Conservation (phyloP, 2,329 filamentous ascomycete species). For the Sphaerulina musiva region DNA sequence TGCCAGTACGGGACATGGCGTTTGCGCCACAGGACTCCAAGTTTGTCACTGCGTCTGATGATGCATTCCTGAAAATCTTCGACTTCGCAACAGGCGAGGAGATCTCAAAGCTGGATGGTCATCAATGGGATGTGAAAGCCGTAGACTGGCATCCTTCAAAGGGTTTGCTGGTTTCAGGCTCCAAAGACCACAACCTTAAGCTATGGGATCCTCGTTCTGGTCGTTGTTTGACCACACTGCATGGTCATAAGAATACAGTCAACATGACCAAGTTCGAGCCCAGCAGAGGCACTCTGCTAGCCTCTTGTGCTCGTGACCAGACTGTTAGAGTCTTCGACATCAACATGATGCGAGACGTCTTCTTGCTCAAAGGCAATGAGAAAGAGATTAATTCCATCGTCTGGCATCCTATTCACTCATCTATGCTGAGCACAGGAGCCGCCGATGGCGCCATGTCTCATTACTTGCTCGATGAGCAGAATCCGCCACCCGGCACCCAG, state of each 20-base stretch:
- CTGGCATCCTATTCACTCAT: conserved; percentile 90
- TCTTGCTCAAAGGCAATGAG: conserved; percentile 85
- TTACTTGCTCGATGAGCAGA: conserved; percentile 93
- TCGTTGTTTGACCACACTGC: conserved; percentile 83
- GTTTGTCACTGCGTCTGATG: conserved; percentile 92
- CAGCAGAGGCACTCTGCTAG: conserved; percentile 74
- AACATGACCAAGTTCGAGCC: conserved; percentile 88
- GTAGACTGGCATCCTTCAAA: conserved; percentile 98
- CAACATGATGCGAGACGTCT: conserved; percentile 96
- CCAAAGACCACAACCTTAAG: conserved; percentile 95
- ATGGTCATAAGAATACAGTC: conserved; percentile 96
- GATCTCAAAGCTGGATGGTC: conserved; percentile 80
- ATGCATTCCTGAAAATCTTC: conserved; percentile 88
- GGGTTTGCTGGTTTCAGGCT: conserved; percentile 87
- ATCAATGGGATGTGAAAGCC: conserved; percentile 95
- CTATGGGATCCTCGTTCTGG: conserved; percentile 95
- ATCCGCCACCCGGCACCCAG: conserved; percentile 67
- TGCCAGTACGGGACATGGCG: conserved; percentile 82
- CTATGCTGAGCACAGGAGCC: conserved; percentile 82
- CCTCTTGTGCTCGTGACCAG: conserved; percentile 87
- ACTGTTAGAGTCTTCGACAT: conserved; percentile 91
- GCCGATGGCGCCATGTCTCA: conserved; percentile 85
- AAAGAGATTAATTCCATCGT: conserved; percentile 89
- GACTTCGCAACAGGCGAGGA: conserved; percentile 84
- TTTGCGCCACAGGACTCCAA: conserved; percentile 93